phyloP scores from a whole-genome alignment of 2,329 filamentous ascomycete genomes.

The Calonectria multiphialidica region DNA sequence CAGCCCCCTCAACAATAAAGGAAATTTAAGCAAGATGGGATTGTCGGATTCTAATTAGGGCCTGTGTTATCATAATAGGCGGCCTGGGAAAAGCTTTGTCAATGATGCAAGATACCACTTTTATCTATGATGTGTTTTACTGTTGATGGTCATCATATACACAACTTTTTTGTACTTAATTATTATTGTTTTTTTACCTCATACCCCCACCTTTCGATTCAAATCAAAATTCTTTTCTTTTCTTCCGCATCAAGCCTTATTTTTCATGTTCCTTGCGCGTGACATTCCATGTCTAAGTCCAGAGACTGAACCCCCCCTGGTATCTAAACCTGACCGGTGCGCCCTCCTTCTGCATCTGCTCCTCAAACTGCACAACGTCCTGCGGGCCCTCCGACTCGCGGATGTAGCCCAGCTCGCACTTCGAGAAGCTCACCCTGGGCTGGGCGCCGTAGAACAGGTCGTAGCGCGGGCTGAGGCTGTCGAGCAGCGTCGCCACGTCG shows the following conservation, averaged over 20 bases:
- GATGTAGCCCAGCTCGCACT: constrained; percentile 12
- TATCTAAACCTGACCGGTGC: constrained; percentile 1
- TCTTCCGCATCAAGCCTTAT: neutral
- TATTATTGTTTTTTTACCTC: neutral
- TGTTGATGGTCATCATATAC: neutral
- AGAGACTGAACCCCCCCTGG: constrained; percentile 10
- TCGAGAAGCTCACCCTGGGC: constrained; percentile 2
- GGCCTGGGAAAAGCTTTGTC: neutral
- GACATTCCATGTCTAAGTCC: neutral
- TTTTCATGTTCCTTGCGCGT: neutral
- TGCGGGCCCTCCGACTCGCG: constrained; percentile 6
- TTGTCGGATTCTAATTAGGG: constrained; percentile 7
- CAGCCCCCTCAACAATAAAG: neutral
- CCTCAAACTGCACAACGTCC: constrained; percentile 7
- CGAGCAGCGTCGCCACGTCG: neutral
- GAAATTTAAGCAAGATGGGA: neutral
- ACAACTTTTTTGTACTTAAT: neutral
- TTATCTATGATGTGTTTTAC: neutral
- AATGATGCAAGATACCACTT: constrained; percentile 9
- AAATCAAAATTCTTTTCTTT: neutral
- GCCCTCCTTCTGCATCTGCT: constrained; percentile 1
- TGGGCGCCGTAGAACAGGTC: constrained; percentile 2
- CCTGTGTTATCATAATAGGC: neutral
- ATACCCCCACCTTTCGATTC: neutral
- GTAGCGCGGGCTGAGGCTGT: neutral